Percentiles rank a stretch among this genome's conserved stretches.
Evolutionary conservation across 495 filamentous ascomycete genomes (phyloP).

Genomic region (Lentithecium fluviatile): DNA sequence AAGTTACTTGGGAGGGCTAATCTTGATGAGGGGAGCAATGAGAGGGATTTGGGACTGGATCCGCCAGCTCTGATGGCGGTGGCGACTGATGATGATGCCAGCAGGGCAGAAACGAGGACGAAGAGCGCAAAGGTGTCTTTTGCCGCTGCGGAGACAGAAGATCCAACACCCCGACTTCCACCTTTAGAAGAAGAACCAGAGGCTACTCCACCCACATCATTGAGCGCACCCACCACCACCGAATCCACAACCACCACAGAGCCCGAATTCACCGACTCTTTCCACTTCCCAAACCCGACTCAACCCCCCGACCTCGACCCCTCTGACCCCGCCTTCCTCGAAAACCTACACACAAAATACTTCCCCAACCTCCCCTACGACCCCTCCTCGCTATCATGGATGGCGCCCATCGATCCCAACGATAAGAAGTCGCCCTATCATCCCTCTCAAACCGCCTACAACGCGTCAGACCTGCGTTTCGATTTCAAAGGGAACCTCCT

Average conservation of each 20-base stretch:
- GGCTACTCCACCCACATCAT: too few relatives aligned
- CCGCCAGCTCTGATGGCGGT: neutral
- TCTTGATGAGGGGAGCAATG: conserved; percentile 63
- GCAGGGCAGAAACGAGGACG: conserved; percentile 20
- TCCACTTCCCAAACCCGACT: conserved; percentile 64
- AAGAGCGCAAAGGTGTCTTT: conserved; percentile 7
- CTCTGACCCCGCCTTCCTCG: conserved; percentile 73
- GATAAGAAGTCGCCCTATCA: conserved; percentile 69
- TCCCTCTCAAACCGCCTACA: conserved; percentile 65
- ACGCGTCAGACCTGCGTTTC: conserved; percentile 81
- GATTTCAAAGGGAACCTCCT: conserved; percentile 78
- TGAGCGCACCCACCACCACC: conserved; percentile 26
- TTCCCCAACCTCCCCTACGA: conserved; percentile 84
- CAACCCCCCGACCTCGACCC: conserved; percentile 75
- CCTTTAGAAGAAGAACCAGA: too few relatives aligned
- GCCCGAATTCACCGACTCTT: conserved; percentile 45
- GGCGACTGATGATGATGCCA: neutral
- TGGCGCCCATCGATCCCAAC: conserved; percentile 64
- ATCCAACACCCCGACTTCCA: too few relatives aligned
- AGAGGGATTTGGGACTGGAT: conserved; percentile 13
- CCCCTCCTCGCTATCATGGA: conserved; percentile 85
- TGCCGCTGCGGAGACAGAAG: too few relatives aligned
- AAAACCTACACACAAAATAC: conserved; percentile 82
- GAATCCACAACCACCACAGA: conserved; percentile 38
- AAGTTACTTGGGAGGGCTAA: conserved; percentile 74